Conservation (phyloP, 257 asterid species). For the Solanum raphanifolium region DNA sequence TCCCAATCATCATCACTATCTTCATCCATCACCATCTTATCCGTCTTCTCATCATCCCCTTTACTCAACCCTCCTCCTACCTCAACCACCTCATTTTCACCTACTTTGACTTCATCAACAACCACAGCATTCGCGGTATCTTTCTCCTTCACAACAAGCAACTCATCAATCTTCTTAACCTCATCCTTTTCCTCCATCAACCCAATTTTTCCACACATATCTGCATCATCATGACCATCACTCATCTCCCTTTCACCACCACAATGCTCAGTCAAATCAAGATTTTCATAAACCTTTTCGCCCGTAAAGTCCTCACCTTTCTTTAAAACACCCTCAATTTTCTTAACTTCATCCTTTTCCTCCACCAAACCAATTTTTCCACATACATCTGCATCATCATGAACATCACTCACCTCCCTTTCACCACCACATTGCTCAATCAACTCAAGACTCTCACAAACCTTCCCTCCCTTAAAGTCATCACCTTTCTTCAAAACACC, state of each 20-base stretch:
- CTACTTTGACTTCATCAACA: not conserved
- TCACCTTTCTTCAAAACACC: slow-evolving; percentile 8
- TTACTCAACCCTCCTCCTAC: not conserved
- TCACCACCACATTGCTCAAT: not conserved
- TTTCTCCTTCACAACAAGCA: slow-evolving; percentile 1
- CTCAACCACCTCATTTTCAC: not conserved
- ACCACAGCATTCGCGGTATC: not conserved
- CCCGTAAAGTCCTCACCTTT: slow-evolving; percentile 16
- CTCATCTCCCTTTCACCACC: not conserved
- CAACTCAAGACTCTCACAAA: slow-evolving; percentile 3
- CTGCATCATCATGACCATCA: not conserved
- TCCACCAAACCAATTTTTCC: not conserved
- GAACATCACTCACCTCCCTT: not conserved
- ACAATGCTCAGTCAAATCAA: not conserved
- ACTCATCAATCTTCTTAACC: slow-evolving; percentile 1
- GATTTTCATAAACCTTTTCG: slow-evolving; percentile 4
- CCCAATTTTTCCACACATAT: not conserved
- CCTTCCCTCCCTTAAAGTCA: slow-evolving; percentile 10
- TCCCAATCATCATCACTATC: slow-evolving; percentile 84
- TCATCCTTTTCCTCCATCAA: not conserved
- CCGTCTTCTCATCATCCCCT: slow-evolving; percentile 11
- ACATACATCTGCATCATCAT: not conserved
- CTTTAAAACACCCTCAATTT: not conserved
- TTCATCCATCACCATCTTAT: slow-evolving; percentile 2
- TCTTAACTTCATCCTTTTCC: not conserved